Percentiles rank a stretch among this genome's conserved stretches.
These are phyloP conservation scores for Saccharata proteae DNA, from an alignment of 2,329 filamentous ascomycete genomes.

Conservation along the genomic window DNA sequence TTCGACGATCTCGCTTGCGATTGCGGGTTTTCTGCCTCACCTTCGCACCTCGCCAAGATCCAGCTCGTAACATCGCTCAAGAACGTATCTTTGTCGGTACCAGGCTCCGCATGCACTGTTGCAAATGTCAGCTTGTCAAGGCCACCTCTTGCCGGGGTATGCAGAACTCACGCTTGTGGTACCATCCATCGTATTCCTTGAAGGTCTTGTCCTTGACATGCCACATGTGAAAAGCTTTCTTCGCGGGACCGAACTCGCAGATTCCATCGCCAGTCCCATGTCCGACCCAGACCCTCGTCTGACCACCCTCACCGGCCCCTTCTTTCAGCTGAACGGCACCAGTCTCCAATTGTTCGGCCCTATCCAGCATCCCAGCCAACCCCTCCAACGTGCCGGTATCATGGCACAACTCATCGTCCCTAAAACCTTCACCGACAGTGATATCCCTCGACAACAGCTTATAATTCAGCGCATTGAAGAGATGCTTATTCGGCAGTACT, in stretches of 20 bases:
- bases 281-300: conserved; percentile 55
- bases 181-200: conserved; percentile 63
- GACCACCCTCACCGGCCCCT: conserved; percentile 36
- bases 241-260: conserved; percentile 53
- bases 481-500: conserved; percentile 54
- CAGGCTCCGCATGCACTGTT: conserved; percentile 26
- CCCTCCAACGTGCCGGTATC: conserved; percentile 79
- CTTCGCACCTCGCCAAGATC: conserved; percentile 23
- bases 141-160: background rate
- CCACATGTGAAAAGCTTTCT: conserved; percentile 48
- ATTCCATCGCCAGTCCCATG: conserved; percentile 68
- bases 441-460: conserved; percentile 56
- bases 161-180: conserved; percentile 49
- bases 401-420: conserved; percentile 61
- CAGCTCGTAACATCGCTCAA: conserved; percentile 23
- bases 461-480: conserved; percentile 53
- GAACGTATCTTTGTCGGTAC: conserved; percentile 21
- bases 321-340: conserved; percentile 39
- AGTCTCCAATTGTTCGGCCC: conserved; percentile 47
- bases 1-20: too few species aligned
- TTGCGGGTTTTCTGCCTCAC: too few species aligned
- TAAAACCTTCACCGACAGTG: conserved; percentile 47
- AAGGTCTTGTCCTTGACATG: conserved; percentile 56
- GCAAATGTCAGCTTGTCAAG: background rate
- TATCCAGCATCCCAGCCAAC: conserved; percentile 63